Percentiles rank a stretch among this genome's conserved stretches.
These are phyloP conservation scores for Ceriops tagal DNA, from an alignment of 345 rosid genomes.

Conservation along the genomic window DNA sequence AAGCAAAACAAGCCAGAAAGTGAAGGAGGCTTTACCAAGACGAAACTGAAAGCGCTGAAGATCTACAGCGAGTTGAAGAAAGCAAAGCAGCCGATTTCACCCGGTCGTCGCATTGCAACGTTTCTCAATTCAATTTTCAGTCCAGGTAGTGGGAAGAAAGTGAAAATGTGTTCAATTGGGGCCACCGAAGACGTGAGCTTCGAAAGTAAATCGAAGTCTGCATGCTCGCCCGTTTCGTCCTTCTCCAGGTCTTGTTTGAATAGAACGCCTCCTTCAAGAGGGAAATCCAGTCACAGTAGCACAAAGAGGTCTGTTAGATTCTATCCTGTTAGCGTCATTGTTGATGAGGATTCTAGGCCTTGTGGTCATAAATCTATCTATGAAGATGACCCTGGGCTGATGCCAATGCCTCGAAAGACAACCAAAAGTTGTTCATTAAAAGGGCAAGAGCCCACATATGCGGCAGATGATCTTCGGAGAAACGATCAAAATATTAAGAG, in stretches of 20 bases:
- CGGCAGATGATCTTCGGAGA: constrained; percentile 22
- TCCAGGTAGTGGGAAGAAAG: constrained; percentile 62
- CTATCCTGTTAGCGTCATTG: constrained; percentile 59
- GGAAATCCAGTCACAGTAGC: constrained; percentile 15
- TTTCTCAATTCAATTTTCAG: constrained; percentile 75
- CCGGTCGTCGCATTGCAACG: constrained; percentile 61
- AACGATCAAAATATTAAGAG: constrained; percentile 30
- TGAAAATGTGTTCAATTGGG: constrained; percentile 61
- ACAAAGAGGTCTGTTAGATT: constrained; percentile 56
- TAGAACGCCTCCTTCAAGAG: constrained; percentile 37
- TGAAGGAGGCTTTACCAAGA: constrained; percentile 46
- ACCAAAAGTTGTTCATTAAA: constrained; percentile 15
- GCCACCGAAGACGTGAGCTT: constrained; percentile 57
- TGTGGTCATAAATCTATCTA: constrained; percentile 51
- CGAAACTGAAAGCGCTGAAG: constrained; percentile 50
- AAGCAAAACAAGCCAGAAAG: constrained; percentile 18
- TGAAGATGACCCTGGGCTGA: constrained; percentile 38
- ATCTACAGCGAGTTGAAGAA: constrained; percentile 57
- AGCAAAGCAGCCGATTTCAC: constrained; percentile 77
- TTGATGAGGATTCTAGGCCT: constrained; percentile 62
- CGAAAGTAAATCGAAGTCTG: constrained; percentile 46
- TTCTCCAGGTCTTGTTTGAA: constrained; percentile 64
- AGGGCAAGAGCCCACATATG: constrained; percentile 17
- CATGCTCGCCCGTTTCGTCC: constrained; percentile 48
- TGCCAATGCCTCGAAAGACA: constrained; percentile 19